Evolutionary conservation across 148 eudicot species (phyloP).

Genomic region (Oxyria digyna): DNA sequence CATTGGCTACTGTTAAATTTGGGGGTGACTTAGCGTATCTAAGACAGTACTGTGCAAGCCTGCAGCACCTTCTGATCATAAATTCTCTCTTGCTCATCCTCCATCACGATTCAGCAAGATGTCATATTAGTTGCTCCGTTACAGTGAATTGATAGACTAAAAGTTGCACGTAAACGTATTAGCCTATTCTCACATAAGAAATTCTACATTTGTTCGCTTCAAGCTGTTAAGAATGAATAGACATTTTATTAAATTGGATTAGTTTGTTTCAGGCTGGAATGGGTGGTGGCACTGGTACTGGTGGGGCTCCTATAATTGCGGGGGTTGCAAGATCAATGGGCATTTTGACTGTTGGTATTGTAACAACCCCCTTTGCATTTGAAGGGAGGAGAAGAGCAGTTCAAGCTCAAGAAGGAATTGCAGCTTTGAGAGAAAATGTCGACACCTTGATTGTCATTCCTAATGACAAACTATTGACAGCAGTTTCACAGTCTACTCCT

Average conservation of each 20-base stretch:
- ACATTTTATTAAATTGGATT: not conserved
- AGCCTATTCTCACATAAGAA: no score
- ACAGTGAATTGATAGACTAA: not conserved
- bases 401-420: slow-evolving; percentile 99
- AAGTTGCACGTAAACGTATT: no score
- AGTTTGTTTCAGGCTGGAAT: slow-evolving; percentile 69
- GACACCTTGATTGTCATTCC: slow-evolving; percentile 97
- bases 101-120: not conserved
- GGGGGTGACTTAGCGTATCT: not conserved
- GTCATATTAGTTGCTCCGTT: not conserved
- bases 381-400: slow-evolving; percentile 95
- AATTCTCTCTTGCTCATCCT: not conserved
- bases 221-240: not conserved
- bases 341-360: slow-evolving; percentile 93
- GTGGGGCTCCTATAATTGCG: slow-evolving; percentile 92
- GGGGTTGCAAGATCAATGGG: slow-evolving; percentile 93
- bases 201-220: not conserved
- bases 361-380: slow-evolving; percentile 88
- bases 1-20: not conserved
- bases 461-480: slow-evolving; percentile 89
- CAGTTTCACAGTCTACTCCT: slow-evolving; percentile 93
- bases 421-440: slow-evolving; percentile 94
- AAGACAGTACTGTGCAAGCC: no score
- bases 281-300: slow-evolving; percentile 99
- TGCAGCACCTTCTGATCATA: not conserved